Evolutionary conservation across 1,284 basidiomycete species (phyloP).

Genomic region (Ceratobasidium sp.): DNA sequence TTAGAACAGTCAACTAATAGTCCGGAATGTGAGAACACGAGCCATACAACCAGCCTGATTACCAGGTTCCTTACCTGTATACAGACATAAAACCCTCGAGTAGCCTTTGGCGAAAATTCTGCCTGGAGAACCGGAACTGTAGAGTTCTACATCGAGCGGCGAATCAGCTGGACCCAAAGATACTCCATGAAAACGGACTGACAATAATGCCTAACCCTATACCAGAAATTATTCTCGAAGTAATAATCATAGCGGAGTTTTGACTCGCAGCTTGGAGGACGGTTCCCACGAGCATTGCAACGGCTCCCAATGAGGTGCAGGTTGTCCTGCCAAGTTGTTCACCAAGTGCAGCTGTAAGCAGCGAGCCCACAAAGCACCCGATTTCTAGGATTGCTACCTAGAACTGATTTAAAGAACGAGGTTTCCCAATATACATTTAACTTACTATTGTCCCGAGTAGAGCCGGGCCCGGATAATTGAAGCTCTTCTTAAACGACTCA

Average conservation of each 20-base stretch:
- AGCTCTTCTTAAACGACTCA: conserved; percentile 18
- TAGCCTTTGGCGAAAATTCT: conserved; percentile 16
- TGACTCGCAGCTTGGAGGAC: conserved; percentile 5
- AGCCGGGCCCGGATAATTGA: conserved; percentile 6
- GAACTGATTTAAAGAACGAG: background rate
- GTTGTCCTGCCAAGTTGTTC: conserved; percentile 2
- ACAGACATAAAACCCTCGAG: conserved; percentile 11
- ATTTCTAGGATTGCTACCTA: conserved; percentile 25
- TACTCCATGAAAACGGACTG: too few relatives aligned
- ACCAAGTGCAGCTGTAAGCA: background rate
- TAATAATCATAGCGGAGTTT: background rate
- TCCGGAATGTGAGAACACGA: too few relatives aligned
- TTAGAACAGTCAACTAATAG: conserved; percentile 14
- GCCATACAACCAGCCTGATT: background rate
- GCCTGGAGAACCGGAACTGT: conserved; percentile 13
- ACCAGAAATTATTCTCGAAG: too few relatives aligned
- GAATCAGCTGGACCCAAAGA: background rate
- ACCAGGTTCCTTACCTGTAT: background rate
- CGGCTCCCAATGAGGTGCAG: background rate
- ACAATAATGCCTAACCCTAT: too few relatives aligned
- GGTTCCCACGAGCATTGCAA: conserved; percentile 9
- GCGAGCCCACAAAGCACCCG: conserved; percentile 2
- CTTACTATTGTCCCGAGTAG: conserved; percentile 9
- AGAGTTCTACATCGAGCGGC: background rate
- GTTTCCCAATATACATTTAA: background rate